Base-by-base conservation (phyloP, 139 green algal species). In the Dunaliella primolecta region DNA sequence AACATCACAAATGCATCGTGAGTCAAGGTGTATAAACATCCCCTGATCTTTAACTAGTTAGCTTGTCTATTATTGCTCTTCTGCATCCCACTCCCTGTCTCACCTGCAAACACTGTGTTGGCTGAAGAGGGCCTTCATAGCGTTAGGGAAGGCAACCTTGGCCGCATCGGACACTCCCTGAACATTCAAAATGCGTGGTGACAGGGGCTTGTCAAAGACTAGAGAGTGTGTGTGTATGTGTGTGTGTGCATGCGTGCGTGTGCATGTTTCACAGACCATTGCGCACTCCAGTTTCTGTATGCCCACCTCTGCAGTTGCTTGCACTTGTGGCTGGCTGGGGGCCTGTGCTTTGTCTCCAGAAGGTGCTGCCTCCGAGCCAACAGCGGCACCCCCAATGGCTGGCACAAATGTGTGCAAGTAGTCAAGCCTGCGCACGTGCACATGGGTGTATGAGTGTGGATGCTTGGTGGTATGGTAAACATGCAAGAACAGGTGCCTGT, bases 61-160 rank as follows among this genome's bases (percentile, higher is more conserved):
- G n/a, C n/a, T n/a, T n/a, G n/a, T n/a, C n/a, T n/a, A n/a, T n/a
- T n/a, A n/a, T n/a, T n/a, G n/a, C n/a, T n/a, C n/a, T n/a, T n/a
- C n/a, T n/a, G n/a, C n/a, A n/a, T n/a, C n/a, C n/a, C n/a, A n/a
- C n/a, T n/a, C n/a, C n/a, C n/a, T n/a, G n/a, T n/a, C 71, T 32
- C 2, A 32, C 71, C 71, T 35, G 71, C 81, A 84, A 11, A 84
- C 81, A 27, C 35, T 87, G 80, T 91, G 88, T 75, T 87, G 83
- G n/a, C 37, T 31, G 24, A 89, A 87, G 0, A 91, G 83, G 1
- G 76, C 74, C 24, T 75, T 55, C 20, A 89, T 71, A 25, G 83
- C 82, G 0, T 0, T 31, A 0, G 86, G 81, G 36, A 89, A 84
- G 11, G 86, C 82, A 1, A 82, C 55, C 72, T 80, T 80, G 0